Conservation (phyloP, 306 rosid genomes). For the Inga laurina region DNA sequence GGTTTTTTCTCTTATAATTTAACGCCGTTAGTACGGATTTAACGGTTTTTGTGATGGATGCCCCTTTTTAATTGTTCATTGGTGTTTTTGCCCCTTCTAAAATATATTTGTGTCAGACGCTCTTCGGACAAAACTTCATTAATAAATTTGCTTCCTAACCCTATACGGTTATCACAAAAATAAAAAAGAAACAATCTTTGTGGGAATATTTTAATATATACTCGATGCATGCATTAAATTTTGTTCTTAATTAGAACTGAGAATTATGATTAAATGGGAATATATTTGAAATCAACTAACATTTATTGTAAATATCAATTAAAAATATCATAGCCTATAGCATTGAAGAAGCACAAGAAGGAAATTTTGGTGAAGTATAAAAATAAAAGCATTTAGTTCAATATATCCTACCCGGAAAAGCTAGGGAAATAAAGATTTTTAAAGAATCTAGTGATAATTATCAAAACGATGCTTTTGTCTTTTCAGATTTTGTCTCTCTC, state of each 20-base stretch:
- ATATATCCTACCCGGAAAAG: neutral
- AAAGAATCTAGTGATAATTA: neutral
- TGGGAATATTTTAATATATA: neutral
- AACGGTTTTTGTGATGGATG: no score
- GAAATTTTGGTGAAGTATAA: neutral
- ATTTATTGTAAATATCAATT: neutral
- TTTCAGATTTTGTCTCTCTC: constrained; percentile 13
- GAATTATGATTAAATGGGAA: neutral
- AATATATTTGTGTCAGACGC: no score
- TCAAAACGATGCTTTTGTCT: neutral
- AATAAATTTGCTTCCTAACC: no score
- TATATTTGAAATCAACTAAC: neutral
- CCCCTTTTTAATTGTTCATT: no score
- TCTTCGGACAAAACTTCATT: no score
- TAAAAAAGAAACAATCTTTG: neutral
- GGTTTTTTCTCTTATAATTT: no score
- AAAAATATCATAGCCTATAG: neutral
- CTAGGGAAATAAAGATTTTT: neutral
- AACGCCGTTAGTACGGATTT: no score
- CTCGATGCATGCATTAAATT: neutral
- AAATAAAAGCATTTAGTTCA: neutral
- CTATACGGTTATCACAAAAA: neutral
- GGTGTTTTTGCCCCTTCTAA: no score
- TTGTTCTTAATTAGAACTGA: neutral
- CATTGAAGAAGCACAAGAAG: neutral